Base-by-base conservation (phyloP, 192 early-diverging fungal genomes). In the Podila clonocystis region DNA sequence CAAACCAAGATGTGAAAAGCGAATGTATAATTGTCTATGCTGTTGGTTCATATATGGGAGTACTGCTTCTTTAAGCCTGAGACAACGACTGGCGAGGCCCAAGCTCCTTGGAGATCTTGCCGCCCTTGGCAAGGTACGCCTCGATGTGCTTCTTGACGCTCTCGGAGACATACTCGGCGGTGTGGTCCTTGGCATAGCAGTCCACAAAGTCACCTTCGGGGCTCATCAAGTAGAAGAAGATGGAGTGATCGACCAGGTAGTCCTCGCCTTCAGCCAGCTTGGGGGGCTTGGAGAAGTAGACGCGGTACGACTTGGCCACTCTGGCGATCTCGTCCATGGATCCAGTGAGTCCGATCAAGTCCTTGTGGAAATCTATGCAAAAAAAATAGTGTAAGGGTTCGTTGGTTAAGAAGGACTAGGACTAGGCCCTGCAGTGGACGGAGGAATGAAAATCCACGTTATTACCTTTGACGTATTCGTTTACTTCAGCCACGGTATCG, bases 171-270 rank as follows among this genome's bases (percentile, higher is more conserved):
- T 88, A 75, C 9, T 94, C 91, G 9, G 87, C 84, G 13, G 88
- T 88, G 48, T 92, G 86, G 52, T 95, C 94, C 77, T 92, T 94
- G 30, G 96, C 95, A 83, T 95, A 99, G 41, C 94, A 94, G 22
- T 95, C 95, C 26, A 97, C 85, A 82, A 97, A 99, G 63, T 89
- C 73, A 49, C 97, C 97, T 58, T 96, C 90, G 9, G 94, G 96
- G 61, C 93, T 93, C 89, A 99, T 95, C 52, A 99, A 84, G 80
- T 98, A 99, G 70, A 98, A 97, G 84, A 98, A 99, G 77, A 99
- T 99, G 48, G 95, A 96, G 76, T 99, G 98, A 70, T 99, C 98
- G 15, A 99, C 98, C 45, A 99, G 82, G 75, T 99, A 99, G 74
- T 99, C 97, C 62, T 94, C 90, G 36, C 94, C 94, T 17, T 92